Evolutionary conservation across 1,284 basidiomycete genomes (phyloP), one percentile per base, ranked within the genome.

Genomic region (Sutorius eximius): DNA sequence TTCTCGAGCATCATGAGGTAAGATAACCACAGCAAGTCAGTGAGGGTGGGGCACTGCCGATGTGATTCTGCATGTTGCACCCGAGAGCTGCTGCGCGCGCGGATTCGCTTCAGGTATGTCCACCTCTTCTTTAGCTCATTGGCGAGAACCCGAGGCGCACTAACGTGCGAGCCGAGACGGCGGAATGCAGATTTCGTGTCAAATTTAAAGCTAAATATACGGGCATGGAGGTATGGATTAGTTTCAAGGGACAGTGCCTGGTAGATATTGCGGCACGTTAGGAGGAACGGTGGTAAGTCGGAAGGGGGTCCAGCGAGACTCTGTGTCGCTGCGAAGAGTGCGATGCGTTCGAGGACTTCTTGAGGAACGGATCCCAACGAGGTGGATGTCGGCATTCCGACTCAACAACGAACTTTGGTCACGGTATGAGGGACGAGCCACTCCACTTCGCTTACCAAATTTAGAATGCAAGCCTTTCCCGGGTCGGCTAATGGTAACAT

Each of bases 1-100:
- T 91, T 89, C 73, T 95, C 92, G 43, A 87, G 71, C 71, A 91
- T 75, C 82, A 93, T 83, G 52, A 91, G 70, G 67, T 89, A 93
- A 2, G 84, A 77, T 15, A 81, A 78, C 77, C 85, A 88, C 3
- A 93, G 77, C 42, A 86, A 72, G 15, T 75, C 74, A 49, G 67
- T 63, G 30, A 73, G 61, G 16, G 62, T 62, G 27, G 65, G 59
- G 32, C 71, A 43, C 53, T 53, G 70, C 56, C 44, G 59, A 72
- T 63, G 42, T 61, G 66, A 24, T 61, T 60, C 58, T 64, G 63
- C 11, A 59, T 56, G 46, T 41, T 44, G 56, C 63, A 72, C 52
- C 70, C 67, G 64, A 48, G 70, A 68, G 60, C 78, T 75, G 18
- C 71, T 58, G 47, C 74, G 74, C 9, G 67, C 64, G 38, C 77